These are phyloP conservation scores for Chenopodium album DNA, from an alignment of 148 eudicot genomes.

Conservation along the genomic window DNA sequence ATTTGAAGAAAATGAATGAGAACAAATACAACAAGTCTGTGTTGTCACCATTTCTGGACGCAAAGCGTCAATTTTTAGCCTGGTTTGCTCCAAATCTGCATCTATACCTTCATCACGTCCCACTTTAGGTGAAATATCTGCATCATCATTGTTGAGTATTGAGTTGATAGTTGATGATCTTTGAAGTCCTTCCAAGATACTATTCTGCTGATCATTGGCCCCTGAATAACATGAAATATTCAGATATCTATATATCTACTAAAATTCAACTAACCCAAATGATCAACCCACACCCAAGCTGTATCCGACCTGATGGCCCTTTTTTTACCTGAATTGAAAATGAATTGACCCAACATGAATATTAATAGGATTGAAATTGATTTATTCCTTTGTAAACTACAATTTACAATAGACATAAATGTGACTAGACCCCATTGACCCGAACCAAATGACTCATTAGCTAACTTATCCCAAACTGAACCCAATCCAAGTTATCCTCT, in stretches of 20 bases:
- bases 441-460: neutral
- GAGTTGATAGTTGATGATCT: slow-evolving; percentile 45
- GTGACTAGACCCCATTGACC: neutral
- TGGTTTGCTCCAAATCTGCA: slow-evolving; percentile 20
- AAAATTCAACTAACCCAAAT: neutral
- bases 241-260: neutral
- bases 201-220: slow-evolving; percentile 34
- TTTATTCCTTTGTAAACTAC: too few species aligned
- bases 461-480: too few species aligned
- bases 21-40: slow-evolving; percentile 59
- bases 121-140: slow-evolving; percentile 1
- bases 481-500: too few species aligned
- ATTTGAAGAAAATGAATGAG: slow-evolving; percentile 24
- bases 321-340: too few species aligned
- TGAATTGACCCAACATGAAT: neutral
- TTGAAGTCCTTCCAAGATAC: slow-evolving; percentile 53
- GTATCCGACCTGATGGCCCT: too few species aligned
- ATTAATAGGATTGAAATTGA: too few species aligned
- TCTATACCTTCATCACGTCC: slow-evolving; percentile 25
- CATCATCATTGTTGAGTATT: slow-evolving; percentile 31
- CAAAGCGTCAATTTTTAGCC: slow-evolving; percentile 19
- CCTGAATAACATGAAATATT: slow-evolving; percentile 36
- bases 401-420: too few species aligned
- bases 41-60: slow-evolving; percentile 20
- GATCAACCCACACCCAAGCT: neutral